These are phyloP conservation scores for Solanum megistacrolobum DNA, from an alignment of 257 asterid genomes.

Conservation along the genomic window DNA sequence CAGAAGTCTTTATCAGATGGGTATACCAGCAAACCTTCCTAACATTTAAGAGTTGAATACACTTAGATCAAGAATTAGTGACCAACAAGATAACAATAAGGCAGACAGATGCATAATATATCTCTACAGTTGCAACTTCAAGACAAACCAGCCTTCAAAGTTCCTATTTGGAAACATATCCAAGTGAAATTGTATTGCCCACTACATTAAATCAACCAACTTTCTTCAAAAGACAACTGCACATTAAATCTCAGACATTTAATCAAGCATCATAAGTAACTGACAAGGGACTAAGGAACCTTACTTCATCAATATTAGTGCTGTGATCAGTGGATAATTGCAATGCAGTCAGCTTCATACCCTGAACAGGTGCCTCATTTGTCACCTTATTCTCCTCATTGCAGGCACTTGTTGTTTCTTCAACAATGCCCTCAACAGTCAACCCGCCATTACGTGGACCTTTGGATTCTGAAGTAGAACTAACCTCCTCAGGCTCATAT, in stretches of 20 bases:
- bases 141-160: neutral
- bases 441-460: constrained; percentile 28
- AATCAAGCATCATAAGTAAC: neutral
- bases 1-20: neutral
- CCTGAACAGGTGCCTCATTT: constrained; percentile 39
- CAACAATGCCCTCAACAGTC: constrained; percentile 48
- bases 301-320: constrained; percentile 91
- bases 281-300: constrained; percentile 2
- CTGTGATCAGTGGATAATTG: constrained; percentile 97
- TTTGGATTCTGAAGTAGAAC: constrained; percentile 22
- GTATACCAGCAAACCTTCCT: neutral
- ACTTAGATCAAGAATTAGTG: neutral
- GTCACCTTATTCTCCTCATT: constrained; percentile 33
- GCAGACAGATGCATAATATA: neutral
- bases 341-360: constrained; percentile 55
- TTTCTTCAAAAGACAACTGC: neutral
- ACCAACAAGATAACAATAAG: neutral
- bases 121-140: neutral
- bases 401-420: constrained; percentile 38
- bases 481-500: constrained; percentile 38
- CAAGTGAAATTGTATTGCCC: neutral
- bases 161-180: neutral
- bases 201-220: neutral
- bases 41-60: neutral
- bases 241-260: neutral